Evolutionary conservation across 148 eudicot species (phyloP), one percentile per base, ranked within the genome.

Genomic region (Salicornia ramosissima): DNA sequence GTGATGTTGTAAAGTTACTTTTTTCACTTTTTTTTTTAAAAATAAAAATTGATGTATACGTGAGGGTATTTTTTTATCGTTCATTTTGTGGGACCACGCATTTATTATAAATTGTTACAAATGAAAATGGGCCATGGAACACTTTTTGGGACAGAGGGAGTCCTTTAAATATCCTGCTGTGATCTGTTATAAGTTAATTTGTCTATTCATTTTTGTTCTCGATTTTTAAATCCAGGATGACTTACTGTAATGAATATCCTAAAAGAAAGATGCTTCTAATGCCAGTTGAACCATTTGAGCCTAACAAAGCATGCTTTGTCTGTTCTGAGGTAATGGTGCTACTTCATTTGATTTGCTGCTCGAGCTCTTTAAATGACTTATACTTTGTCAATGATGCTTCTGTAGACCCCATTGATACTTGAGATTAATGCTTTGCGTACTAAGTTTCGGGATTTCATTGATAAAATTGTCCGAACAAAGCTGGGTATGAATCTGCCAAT

Each of bases 261-360:
- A 72, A 87, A 60, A 84, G 82, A 75, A 90, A 94, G 88, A 84
- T 86, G 97, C 96, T 94, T 78, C 92, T 94, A 65, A 90, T 94
- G 97, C 96, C 98, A 10, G 89, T 90, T 62, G 96, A 86, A 78
- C 98, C 98, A 18, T 90, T 87, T 77, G 96, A 90, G 76, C 92
- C 97, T 57, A 88, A 88, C 74, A 86, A 88, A 72, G 77, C 85
- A 28, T 94, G 98, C 76, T 90, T 88, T 74, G 96, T 94, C 63
- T 94, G 98, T 75, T 90, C 97, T 36, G 88, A 86, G 91, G 98
- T 94, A 74, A 61, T 21, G 39, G 21, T 34, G 51, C 19, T 4
- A 40, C 66, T 29, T 75, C 49, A 22, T 46, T 55, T 64, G 25
- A 13, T 45, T 29, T 55, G 30, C 29, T 26, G 39, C 67, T 69